Evolutionary conservation across 129 eudicot species (phyloP).

Genomic region (Flaveria brownii): DNA sequence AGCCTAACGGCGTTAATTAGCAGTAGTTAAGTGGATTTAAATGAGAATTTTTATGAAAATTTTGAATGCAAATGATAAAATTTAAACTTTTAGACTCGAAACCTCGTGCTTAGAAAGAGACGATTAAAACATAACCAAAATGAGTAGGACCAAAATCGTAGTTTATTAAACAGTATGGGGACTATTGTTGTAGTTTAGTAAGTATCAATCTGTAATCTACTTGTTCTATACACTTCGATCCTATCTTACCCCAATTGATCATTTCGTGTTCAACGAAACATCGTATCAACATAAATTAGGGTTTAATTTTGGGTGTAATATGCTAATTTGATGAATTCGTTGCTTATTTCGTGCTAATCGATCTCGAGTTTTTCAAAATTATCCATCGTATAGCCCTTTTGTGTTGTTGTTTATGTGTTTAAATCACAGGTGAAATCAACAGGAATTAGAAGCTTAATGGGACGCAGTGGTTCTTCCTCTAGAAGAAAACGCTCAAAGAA

Average conservation of each 20-base stretch:
- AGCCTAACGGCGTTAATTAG: too few relatives aligned
- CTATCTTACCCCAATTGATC: background rate
- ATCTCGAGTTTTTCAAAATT: background rate
- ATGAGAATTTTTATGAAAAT: too few relatives aligned
- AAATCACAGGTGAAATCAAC: conserved; percentile 38
- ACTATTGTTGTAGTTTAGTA: too few relatives aligned
- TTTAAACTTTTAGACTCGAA: too few relatives aligned
- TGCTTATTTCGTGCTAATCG: conserved; percentile 8
- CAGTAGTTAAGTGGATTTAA: too few relatives aligned
- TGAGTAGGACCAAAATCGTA: too few relatives aligned
- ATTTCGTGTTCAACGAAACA: conserved; percentile 2
- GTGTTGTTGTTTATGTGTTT: conserved; percentile 10
- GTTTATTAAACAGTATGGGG: too few relatives aligned
- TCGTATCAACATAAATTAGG: background rate
- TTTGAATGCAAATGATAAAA: too few relatives aligned
- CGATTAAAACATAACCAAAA: too few relatives aligned
- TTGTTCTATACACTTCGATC: too few relatives aligned
- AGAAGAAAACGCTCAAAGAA: conserved; percentile 21
- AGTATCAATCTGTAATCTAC: too few relatives aligned
- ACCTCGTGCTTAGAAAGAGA: too few relatives aligned
- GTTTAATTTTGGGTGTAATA: conserved; percentile 5
- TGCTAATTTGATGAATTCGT: conserved; percentile 15
- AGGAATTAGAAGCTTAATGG: conserved; percentile 37
- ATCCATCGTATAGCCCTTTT: background rate
- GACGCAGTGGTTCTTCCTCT: conserved; percentile 49